Evolutionary conservation across 192 early-diverging fungal genomes (phyloP).

Genomic region (Coemansia sp.): DNA sequence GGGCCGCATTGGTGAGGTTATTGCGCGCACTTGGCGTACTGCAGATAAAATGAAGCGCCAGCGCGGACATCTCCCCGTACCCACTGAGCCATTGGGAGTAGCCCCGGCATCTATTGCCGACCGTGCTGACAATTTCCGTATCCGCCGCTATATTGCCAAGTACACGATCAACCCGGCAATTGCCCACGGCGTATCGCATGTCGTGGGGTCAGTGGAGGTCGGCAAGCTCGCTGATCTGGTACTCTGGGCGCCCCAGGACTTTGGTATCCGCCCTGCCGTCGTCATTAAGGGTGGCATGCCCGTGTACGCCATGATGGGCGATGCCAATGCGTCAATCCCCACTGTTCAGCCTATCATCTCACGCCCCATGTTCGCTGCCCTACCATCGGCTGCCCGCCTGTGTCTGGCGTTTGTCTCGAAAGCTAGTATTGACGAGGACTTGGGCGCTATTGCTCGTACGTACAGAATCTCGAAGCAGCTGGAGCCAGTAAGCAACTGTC

Average conservation of each 20-base stretch:
- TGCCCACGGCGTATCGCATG: constrained; percentile 81
- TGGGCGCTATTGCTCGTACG: constrained; percentile 48
- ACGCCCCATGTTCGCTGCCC: constrained; percentile 84
- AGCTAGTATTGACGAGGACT: constrained; percentile 62
- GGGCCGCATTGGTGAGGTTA: constrained; percentile 95
- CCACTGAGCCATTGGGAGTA: constrained; percentile 23
- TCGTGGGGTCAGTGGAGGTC: constrained; percentile 91
- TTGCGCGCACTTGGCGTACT: constrained; percentile 91
- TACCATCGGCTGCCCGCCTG: constrained; percentile 60
- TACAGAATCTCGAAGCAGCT: constrained; percentile 72
- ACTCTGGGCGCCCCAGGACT: constrained; percentile 79
- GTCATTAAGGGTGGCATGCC: constrained; percentile 91
- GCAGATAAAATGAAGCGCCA: constrained; percentile 93
- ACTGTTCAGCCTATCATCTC: constrained; percentile 87
- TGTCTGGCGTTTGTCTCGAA: constrained; percentile 85
- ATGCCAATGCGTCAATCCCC: constrained; percentile 94
- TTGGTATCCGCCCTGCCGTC: constrained; percentile 85
- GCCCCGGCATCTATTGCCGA: constrained; percentile 44
- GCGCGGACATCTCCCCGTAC: constrained; percentile 63
- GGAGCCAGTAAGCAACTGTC: constrained; percentile 73
- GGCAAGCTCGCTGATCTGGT: constrained; percentile 95
- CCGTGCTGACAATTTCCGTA: constrained; percentile 83
- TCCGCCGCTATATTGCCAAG: constrained; percentile 91
- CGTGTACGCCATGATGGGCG: constrained; percentile 84
- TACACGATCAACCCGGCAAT: constrained; percentile 98